Evolutionary conservation across 192 early-diverging fungal species (phyloP), one percentile per base, ranked within the genome.

Genomic region (Linnemannia schmuckeri): DNA sequence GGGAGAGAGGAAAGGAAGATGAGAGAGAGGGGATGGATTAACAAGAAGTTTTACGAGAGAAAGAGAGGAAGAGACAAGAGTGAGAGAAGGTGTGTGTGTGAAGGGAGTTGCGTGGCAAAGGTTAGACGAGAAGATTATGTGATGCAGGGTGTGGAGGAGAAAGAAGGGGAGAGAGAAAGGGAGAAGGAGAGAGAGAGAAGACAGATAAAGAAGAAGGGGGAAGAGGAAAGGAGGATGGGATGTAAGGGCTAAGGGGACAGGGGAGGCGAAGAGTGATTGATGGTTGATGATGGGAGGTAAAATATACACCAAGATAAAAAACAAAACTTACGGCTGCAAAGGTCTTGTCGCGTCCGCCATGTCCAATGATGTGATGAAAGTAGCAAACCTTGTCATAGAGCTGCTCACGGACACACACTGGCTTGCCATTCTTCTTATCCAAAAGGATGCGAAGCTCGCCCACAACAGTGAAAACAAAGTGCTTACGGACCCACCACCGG

Each of bases 351-450:
- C 77, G 77, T 54, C 77, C 77, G 7, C 77, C 77, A n/a, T 79
- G 77, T 20, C 77, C 77, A 33, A 79, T 79, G 70, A 79, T 79
- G 52, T 79, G 77, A 40, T 79, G 77, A 37, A 79, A 79, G 37
- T 79, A 79, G 24, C 77, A 79, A 24, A 79, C 77, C 70, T 79
- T 79, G 70, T 79, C 77, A 47, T 79, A 79, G 1, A 79, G 70
- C n/a, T 79, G 77, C 68, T 79, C 77, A 17, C 77, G 68, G 2
- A 79, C 77, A 57, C 77, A 79, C 12, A 79, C 77, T 6, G 77
- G 77, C 46, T 79, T 79, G 68, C 77, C 77, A 24, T 79, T 79
- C 77, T 79, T 79, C 77, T 79, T 79, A 40, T 79, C 77, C 52
- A 79, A 44, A 42, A 79, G 37, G n/a, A 79, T 79, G 22, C 77